Base-by-base conservation (phyloP, 371 early-diverging fungal genomes). In the Vairimorpha necatrix region DNA sequence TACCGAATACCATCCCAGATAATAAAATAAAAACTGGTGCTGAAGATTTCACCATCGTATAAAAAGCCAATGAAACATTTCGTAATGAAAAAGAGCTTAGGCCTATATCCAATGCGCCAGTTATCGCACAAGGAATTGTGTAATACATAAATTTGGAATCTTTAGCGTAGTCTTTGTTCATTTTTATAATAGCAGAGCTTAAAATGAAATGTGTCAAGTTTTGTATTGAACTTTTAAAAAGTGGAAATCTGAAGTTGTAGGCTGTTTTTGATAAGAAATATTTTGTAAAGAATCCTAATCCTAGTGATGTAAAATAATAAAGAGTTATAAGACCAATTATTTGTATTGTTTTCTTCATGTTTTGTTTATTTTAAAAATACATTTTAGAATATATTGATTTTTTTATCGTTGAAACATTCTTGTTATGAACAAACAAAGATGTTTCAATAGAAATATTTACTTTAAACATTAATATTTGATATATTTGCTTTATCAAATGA, bases 1-100 rank as follows among this genome's bases (percentile, higher is more conserved):
- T 73, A 22, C 78, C 79, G 62, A 85, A 81, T 7, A 79, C 69
- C 78, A 83, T 82, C 38, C 82, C 76, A 38, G 67, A 74, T 24
- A 85, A 42, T 6, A 84, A 72, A 62, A 85, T 82, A 72, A 85
- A 85, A 4, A 85, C 75, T 30, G 86, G 86, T 0, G 86, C 67
- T 18, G 82, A 73, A 0, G 83, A 82, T 69, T 85, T 85, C 30
- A 85, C 75, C 80, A 85, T 83, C 42, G 83, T 84, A 65, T 81
- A 85, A 67, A 82, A 82, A 48, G 86, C 84, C 1, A 83, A 74
- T 22, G 84, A 72, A 39, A 81, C 74, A 1, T 36, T 63, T 32
- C 82, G 33, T 39, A 85, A 66, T 18, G 83, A 67, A 73, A 77
- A 78, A 14, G 80, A 77, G n/a, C 78, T 75, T 48, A 85, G 32